Evolutionary conservation across 805 yeast species (phyloP), one percentile per base, ranked within the genome.

Genomic region (Wickerhamomyces hampshirensis): DNA sequence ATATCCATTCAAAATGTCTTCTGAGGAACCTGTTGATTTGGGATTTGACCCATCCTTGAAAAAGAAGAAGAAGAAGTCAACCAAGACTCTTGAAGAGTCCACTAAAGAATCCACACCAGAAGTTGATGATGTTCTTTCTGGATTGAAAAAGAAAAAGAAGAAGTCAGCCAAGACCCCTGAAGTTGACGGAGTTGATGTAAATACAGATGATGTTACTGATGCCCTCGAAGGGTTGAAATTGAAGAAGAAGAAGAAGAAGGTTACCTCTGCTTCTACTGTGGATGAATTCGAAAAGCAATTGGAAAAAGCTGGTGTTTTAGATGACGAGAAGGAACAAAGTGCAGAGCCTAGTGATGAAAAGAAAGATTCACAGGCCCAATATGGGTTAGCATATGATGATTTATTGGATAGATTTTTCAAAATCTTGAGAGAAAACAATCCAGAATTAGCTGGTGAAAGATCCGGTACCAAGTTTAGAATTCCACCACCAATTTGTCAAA

Each of bases 381-480:
- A 69, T 30, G 91, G 82, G 34, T 68, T 83, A 46, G 76, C 89
- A 41, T 93, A 93, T 65, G 78, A 77, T 41, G 74, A 73, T 32
- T 75, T 93, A 46, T 73, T 93, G 55, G 73, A 82, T 36, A 77
- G 98, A 60, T 93, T 93, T 61, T 93, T 89, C 70, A 65, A 68
- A 37, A 81, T 91, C 43, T 73, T 93, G 57, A 87, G 85, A 55
- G 81, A 86, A 46, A 91, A 91, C 67, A 93, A 93, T 69, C 99
- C 99, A 44, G 98, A 93, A 64, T 76, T 93, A 56, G 98, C 98
- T 30, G 97, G 97, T 59, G 98, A 91, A 60, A 80, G 95, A 65
- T 73, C 85, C 21, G 91, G 95, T 28, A 78, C 87, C 37, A 89
- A 91, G 66, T 83, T 89, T 68, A 84, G 91, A 73, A 88, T 93